These are phyloP conservation scores for Parathielavia hyrcaniae DNA, from an alignment of 495 filamentous ascomycete genomes.

Conservation along the genomic window DNA sequence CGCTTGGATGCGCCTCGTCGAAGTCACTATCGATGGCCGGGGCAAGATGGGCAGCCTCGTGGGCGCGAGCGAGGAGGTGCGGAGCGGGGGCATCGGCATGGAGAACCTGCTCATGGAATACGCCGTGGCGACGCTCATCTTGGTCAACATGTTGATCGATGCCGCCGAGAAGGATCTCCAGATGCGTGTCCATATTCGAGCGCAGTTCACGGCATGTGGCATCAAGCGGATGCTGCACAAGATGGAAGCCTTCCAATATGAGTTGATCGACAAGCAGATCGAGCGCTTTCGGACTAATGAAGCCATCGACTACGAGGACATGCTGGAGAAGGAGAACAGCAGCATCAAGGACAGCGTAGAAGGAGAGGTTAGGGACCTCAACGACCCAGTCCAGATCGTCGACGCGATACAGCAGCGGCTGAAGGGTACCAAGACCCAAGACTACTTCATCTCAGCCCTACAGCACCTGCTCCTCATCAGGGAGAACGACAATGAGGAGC, in stretches of 20 bases:
- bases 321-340: constrained; percentile 83
- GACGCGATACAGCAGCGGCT: constrained; percentile 89
- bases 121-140: constrained; percentile 85
- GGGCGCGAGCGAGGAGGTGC: constrained; percentile 92
- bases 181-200: constrained; percentile 85
- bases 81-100: constrained; percentile 96
- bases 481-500: constrained; percentile 88
- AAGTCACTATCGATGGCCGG: constrained; percentile 92
- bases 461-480: constrained; percentile 92
- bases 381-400: constrained; percentile 85
- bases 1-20: constrained; percentile 97
- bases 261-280: constrained; percentile 96
- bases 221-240: constrained; percentile 91
- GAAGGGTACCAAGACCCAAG: constrained; percentile 73
- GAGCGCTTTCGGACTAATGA: constrained; percentile 90
- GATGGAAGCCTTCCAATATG: constrained; percentile 98
- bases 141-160: constrained; percentile 96
- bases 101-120: constrained; percentile 99
- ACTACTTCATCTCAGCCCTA: constrained; percentile 92
- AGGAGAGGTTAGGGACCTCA: constrained; percentile 88
- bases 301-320: constrained; percentile 95
- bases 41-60: constrained; percentile 98
- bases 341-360: constrained; percentile 87
- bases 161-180: constrained; percentile 83
- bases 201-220: constrained; percentile 93